Conservation (phyloP, 768 basidiomycete species). For the Psilocybe sp. region DNA sequence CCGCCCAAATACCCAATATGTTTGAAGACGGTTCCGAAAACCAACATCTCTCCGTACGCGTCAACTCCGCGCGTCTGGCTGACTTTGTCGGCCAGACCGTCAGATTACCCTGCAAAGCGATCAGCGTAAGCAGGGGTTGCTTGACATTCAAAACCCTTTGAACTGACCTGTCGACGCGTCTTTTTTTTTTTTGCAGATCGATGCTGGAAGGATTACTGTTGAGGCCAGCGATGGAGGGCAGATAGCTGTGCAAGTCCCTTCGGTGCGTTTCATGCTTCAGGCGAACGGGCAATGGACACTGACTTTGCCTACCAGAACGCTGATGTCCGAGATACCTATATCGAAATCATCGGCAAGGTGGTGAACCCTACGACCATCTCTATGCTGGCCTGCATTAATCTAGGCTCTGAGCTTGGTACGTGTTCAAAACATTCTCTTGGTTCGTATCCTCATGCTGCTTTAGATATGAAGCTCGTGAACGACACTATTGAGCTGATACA, state of each 20-base stretch:
- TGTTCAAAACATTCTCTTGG: constrained; percentile 3
- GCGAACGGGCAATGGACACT: too few species aligned
- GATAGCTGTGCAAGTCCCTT: constrained; percentile 41
- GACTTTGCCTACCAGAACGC: constrained; percentile 29
- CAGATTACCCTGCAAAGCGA: constrained; percentile 57
- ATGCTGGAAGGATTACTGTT: constrained; percentile 50
- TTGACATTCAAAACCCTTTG: neutral
- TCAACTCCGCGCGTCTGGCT: constrained; percentile 59
- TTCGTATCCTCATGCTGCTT: neutral
- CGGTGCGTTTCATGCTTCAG: constrained; percentile 29
- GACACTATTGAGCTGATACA: constrained; percentile 61
- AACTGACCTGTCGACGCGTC: neutral
- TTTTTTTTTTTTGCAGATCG: constrained; percentile 25
- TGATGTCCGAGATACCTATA: constrained; percentile 47
- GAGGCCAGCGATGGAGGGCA: constrained; percentile 68
- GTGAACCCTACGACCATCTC: constrained; percentile 53
- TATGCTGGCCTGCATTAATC: constrained; percentile 48
- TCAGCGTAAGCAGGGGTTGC: constrained; percentile 22
- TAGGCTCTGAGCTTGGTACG: constrained; percentile 66
- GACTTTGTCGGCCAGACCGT: constrained; percentile 54
- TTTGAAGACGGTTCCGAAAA: constrained; percentile 8
- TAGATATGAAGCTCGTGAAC: constrained; percentile 61
- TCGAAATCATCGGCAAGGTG: constrained; percentile 70
- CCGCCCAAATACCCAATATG: constrained; percentile 20
- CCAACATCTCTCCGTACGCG: constrained; percentile 40